Evolutionary conservation across 2,329 filamentous ascomycete genomes (phyloP), one percentile per base, ranked within the genome.

Genomic region (Fusarium dlaminii): DNA sequence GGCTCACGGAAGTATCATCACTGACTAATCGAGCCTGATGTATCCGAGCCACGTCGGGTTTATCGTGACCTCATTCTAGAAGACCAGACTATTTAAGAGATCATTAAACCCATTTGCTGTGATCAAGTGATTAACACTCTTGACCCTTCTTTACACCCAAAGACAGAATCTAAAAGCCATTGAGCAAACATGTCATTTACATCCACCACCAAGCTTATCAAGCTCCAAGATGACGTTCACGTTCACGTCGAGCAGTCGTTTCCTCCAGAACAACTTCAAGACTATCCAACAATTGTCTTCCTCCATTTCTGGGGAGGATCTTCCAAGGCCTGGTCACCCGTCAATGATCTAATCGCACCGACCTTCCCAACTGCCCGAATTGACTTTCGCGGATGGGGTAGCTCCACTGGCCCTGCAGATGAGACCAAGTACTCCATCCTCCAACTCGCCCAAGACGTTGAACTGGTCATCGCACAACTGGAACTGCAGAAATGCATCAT

Each of bases 1-100:
- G 8, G 6, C 22, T 20, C 3, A 20, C n/a, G n/a, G 48, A 32
- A 27, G 2, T 20, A 7, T 9, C 0, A 8, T 24, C 0, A 24
- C 17, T 51, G n/a, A 36, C 30, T 36, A 51, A 36, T 51, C 2
- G 0, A 11, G 0, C 6, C 0, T 52, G 6, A 5, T 36, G 3
- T 18, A 52, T 36, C 48, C 48, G 48, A 36, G 8, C 30, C 4
- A 0, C 5, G 6, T 27, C 48, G 48, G 48, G 2, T 15, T 3
- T 27, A 52, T 20, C 0, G 11, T 24, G n/a, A 34, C n/a, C 15
- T 34, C n/a, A 51, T 24, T 1, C 0, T 8, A 0, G 0, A 13
- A 13, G 13, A 3, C 14, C 0, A 2, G 4, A 13, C 2, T 49
- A 30, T n/a, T 46, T 46, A 29, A 46, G 3, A 0, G 0, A 11